Evolutionary conservation across 371 early-diverging fungal species (phyloP).

Genomic region (Capniomyces stellatus): DNA sequence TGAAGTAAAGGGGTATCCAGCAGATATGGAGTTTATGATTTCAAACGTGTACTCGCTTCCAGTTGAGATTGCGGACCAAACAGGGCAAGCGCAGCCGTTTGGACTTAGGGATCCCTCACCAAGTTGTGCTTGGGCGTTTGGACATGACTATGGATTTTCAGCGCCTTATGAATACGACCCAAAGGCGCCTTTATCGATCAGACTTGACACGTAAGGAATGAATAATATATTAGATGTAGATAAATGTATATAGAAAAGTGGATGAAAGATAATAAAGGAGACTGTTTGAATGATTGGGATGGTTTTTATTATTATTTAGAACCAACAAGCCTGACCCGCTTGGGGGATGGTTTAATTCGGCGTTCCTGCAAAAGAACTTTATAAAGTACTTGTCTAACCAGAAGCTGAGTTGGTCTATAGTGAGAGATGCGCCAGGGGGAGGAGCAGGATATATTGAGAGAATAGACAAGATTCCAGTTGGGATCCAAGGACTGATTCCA

Average conservation of each 20-base stretch:
- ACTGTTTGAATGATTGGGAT: no score
- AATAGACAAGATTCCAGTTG: slow-evolving; percentile 5
- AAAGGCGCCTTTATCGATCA: slow-evolving; percentile 7
- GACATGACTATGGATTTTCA: slow-evolving; percentile 27
- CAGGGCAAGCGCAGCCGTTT: not conserved
- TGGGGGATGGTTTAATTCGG: slow-evolving; percentile 24
- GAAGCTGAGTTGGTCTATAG: slow-evolving; percentile 18
- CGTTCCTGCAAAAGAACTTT: slow-evolving; percentile 6
- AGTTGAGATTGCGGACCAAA: slow-evolving; percentile 1
- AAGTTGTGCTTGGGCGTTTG: slow-evolving; percentile 29
- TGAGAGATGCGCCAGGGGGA: slow-evolving; percentile 15
- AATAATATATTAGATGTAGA: no score
- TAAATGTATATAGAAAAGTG: no score
- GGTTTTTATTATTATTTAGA: no score
- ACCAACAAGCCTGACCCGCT: slow-evolving; percentile 27
- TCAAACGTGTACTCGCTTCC: not conserved
- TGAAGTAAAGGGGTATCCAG: not conserved
- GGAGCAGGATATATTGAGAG: slow-evolving; percentile 14
- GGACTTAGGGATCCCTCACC: slow-evolving; percentile 2
- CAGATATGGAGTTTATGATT: not conserved
- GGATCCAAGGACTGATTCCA: not conserved
- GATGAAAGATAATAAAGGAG: no score
- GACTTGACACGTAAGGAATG: slow-evolving; percentile 22
- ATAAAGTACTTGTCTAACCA: slow-evolving; percentile 16
- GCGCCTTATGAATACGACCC: slow-evolving; percentile 24